phyloP scores from a whole-genome alignment of 1,284 basidiomycete species.

The Puccinia sorghi region DNA sequence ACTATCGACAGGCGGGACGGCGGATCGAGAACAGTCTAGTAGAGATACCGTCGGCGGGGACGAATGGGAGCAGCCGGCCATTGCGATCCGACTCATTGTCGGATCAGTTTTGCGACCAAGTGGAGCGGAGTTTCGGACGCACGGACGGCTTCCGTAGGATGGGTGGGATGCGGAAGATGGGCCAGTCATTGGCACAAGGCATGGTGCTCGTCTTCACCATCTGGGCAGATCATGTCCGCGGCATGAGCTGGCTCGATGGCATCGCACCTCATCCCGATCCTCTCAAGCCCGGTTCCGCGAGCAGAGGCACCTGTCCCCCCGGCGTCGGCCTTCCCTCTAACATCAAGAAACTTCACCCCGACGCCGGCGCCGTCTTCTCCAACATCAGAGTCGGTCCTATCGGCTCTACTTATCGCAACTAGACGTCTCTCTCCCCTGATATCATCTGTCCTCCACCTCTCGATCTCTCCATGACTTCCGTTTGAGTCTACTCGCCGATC shows the following conservation, averaged over 20 bases:
- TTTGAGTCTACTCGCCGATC: too few relatives aligned
- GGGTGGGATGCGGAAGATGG: slow-evolving; percentile 21
- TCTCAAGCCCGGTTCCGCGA: background rate
- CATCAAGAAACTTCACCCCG: slow-evolving; percentile 17
- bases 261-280: background rate
- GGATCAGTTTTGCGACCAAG: background rate
- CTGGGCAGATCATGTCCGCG: slow-evolving; percentile 8
- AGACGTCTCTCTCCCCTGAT: too few relatives aligned
- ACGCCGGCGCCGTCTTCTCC: slow-evolving; percentile 27
- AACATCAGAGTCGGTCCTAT: slow-evolving; percentile 31
- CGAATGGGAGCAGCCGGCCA: background rate
- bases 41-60: background rate
- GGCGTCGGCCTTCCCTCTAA: background rate
- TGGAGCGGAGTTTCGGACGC: background rate
- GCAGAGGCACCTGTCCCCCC: background rate
- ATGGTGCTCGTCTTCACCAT: slow-evolving; percentile 39
- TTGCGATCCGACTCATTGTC: background rate
- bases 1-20: slow-evolving; percentile 17
- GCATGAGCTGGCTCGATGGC: background rate
- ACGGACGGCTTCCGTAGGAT: background rate
- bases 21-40: background rate
- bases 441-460: too few relatives aligned
- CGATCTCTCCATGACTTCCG: too few relatives aligned
- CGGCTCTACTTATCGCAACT: background rate
- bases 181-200: slow-evolving; percentile 9